Evolutionary conservation across 441 rosid species (phyloP).

Genomic region (Erysimum cheiri): DNA sequence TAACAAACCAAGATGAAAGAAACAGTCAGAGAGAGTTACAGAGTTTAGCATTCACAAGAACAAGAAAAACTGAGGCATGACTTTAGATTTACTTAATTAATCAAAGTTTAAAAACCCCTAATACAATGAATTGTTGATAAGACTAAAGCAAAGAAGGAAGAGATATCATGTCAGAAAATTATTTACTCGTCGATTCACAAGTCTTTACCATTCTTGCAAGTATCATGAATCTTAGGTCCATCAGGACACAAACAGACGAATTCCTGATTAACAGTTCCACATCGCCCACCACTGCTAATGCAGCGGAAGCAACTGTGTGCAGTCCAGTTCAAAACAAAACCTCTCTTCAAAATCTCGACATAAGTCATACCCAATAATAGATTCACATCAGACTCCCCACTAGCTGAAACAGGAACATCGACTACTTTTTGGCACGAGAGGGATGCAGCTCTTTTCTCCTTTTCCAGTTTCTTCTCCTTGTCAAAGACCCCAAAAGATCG

Average conservation of each 20-base stretch:
- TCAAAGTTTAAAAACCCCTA: neutral
- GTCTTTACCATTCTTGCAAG: constrained; percentile 54
- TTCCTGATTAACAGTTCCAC: constrained; percentile 51
- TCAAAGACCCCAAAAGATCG: constrained; percentile 50
- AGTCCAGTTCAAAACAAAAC: constrained; percentile 60
- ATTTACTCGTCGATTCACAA: neutral
- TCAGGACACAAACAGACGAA: constrained; percentile 60
- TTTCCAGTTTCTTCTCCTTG: neutral
- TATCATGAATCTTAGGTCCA: constrained; percentile 40
- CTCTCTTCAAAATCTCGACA: constrained; percentile 49
- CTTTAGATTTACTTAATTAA: neutral
- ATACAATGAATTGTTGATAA: neutral
- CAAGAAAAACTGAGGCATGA: neutral
- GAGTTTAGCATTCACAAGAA: neutral
- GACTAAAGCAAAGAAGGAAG: neutral
- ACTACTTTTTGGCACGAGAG: constrained; percentile 45
- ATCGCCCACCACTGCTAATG: constrained; percentile 56
- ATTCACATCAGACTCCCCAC: constrained; percentile 5
- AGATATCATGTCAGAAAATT: neutral
- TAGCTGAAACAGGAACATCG: constrained; percentile 47
- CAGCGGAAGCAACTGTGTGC: constrained; percentile 50
- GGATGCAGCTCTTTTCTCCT: neutral
- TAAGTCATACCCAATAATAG: constrained; percentile 5
- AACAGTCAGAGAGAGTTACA: constrained; percentile 18
- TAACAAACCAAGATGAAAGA: neutral